phyloP scores from a whole-genome alignment of 179 eudicot species.

The Amaranthus tricolor region DNA sequence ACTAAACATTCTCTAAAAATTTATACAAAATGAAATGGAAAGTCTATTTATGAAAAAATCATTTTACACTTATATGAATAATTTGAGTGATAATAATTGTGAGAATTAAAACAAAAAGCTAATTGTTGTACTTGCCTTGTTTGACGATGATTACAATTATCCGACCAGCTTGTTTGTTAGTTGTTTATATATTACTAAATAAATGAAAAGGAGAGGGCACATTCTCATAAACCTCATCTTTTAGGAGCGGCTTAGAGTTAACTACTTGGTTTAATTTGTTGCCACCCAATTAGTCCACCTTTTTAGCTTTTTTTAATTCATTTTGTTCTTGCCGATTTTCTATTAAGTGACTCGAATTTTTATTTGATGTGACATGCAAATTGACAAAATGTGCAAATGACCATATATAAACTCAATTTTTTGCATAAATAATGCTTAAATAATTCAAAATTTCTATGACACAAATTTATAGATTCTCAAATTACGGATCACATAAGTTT shows the following conservation, averaged over 20 bases:
- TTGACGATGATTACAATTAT: neutral
- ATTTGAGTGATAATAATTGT: no score
- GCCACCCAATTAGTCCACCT: neutral
- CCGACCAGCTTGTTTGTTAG: neutral
- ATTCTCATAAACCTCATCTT: constrained; percentile 6
- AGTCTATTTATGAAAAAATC: no score
- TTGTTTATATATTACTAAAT: neutral
- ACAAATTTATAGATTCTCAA: no score
- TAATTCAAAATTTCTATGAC: no score
- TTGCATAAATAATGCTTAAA: no score
- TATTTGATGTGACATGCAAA: neutral
- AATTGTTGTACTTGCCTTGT: neutral
- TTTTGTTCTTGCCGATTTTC: neutral
- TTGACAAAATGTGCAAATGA: no score
- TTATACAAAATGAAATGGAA: no score
- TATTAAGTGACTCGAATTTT: neutral
- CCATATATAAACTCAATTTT: no score
- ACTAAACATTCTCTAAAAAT: no score
- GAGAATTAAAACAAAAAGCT: neutral
- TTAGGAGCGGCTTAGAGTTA: constrained; percentile 8
- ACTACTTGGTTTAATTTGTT: constrained; percentile 11
- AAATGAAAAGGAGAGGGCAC: neutral
- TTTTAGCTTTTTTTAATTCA: no score
- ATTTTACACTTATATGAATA: no score
- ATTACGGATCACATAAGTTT: no score